phyloP scores from a whole-genome alignment of 1,284 basidiomycete species.

The Cryptococcus sp. region DNA sequence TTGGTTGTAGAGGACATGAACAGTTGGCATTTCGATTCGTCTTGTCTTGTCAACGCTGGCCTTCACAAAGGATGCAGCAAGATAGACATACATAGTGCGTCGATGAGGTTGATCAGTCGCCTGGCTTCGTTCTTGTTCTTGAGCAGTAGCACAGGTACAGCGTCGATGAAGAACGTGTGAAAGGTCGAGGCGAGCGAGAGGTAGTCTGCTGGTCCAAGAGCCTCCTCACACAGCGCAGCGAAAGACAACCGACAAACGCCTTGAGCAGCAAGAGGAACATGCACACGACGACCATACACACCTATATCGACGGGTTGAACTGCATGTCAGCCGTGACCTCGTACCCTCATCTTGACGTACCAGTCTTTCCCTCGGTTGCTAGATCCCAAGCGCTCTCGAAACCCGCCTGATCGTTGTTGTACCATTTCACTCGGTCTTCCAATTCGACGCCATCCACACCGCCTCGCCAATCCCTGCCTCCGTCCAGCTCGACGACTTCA shows the following conservation, averaged over 20 bases:
- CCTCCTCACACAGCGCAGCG: conserved; percentile 58
- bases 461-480: conserved; percentile 49
- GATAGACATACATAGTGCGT: conserved; percentile 55
- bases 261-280: conserved; percentile 51
- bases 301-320: conserved; percentile 34
- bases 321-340: conserved; percentile 6
- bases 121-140: conserved; percentile 62
- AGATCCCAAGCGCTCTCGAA: conserved; percentile 41
- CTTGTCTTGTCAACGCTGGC: conserved; percentile 20
- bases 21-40: conserved; percentile 47
- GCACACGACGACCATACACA: conserved; percentile 54
- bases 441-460: conserved; percentile 23
- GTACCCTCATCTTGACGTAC: conserved; percentile 13
- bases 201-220: conserved; percentile 66
- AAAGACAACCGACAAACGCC: conserved; percentile 57
- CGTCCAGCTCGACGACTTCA: conserved; percentile 56
- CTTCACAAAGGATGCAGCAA: not conserved
- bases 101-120: conserved; percentile 64
- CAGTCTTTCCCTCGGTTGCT: conserved; percentile 20
- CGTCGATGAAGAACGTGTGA: conserved; percentile 56
- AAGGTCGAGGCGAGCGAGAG: conserved; percentile 58
- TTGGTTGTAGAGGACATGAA: conserved; percentile 50
- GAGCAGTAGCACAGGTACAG: conserved; percentile 57
- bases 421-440: conserved; percentile 36
- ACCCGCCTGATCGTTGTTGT: conserved; percentile 14